phyloP scores from a whole-genome alignment of 441 rosid species.

The Biscutella auriculata region DNA sequence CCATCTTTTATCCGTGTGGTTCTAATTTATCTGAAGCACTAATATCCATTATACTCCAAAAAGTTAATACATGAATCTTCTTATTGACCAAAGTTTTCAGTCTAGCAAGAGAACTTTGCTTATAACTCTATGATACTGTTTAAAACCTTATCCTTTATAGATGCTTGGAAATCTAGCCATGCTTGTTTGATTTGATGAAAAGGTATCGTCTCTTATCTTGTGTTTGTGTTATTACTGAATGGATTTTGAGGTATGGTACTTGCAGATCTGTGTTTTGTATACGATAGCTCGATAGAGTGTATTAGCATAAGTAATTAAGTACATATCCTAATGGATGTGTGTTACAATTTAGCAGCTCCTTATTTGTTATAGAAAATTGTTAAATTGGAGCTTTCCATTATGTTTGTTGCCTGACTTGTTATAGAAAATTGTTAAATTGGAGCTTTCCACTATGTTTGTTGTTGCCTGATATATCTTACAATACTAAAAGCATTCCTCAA shows the following conservation, averaged over 20 bases:
- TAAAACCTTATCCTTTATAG: background rate
- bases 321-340: background rate
- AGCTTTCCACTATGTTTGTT: slow-evolving; percentile 2
- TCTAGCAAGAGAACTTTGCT: background rate
- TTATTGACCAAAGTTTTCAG: background rate
- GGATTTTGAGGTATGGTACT: background rate
- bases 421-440: background rate
- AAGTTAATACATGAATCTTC: background rate
- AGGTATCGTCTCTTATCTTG: background rate
- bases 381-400: background rate
- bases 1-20: background rate
- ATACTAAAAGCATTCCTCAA: slow-evolving; percentile 14
- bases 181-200: background rate
- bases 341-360: background rate
- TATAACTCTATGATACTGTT: background rate
- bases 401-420: background rate
- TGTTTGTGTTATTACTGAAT: background rate
- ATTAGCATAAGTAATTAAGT: background rate
- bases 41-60: background rate
- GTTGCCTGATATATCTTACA: slow-evolving; percentile 3
- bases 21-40: background rate
- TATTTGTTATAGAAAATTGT: background rate
- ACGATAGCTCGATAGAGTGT: background rate
- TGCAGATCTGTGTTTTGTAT: background rate
- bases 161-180: background rate